Evolutionary conservation across 2,329 filamentous ascomycete species (phyloP), one percentile per base, ranked within the genome.

Genomic region (Hymenoscyphus occultus): DNA sequence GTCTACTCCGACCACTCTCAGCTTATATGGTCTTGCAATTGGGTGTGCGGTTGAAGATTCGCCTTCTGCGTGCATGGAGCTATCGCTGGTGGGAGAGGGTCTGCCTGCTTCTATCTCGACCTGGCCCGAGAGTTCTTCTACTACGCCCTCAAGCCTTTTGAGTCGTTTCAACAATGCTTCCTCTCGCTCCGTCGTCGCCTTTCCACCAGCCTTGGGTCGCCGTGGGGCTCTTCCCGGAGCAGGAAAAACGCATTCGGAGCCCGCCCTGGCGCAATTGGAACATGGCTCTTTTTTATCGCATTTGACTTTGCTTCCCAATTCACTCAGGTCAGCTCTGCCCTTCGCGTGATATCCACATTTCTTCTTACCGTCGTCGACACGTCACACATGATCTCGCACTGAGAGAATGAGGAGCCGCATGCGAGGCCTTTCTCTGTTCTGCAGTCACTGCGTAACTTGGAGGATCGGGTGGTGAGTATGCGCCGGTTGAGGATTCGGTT

Each of bases 211-310:
- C 73, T 89, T 90, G 39, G 83, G 80, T 19, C 88, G 83, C 70
- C 70, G 64, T 39, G 68, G 70, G 14, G 90, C 89, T 63, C 90
- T 83, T 10, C 90, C 90, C 0, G 90, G 90, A 2, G 89, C 87
- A 1, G 90, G 90, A 73, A 91, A 93, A 59, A 91, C 79, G 76
- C 90, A 93, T 70, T 89, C 84, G 65, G 90, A 90, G 71, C 87
- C 80, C 51, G 88, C 88, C 69, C 88, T 85, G 54, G 84, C 84
- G 75, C 90, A 93, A 75, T 93, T 92, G 71, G 86, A 86, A 76
- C 90, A 93, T 16, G 90, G 91, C 86, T 72, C 85, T 83, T 79
- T 59, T 58, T 92, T 92, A 79, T 93, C 89, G 81, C 90, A 93
- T 72, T 89, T 89, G 63, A 93, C 90, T 76, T 91, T 90, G 35